Conservation (phyloP, 2,329 filamentous ascomycete genomes). For the Colletotrichum orchidophilum region DNA sequence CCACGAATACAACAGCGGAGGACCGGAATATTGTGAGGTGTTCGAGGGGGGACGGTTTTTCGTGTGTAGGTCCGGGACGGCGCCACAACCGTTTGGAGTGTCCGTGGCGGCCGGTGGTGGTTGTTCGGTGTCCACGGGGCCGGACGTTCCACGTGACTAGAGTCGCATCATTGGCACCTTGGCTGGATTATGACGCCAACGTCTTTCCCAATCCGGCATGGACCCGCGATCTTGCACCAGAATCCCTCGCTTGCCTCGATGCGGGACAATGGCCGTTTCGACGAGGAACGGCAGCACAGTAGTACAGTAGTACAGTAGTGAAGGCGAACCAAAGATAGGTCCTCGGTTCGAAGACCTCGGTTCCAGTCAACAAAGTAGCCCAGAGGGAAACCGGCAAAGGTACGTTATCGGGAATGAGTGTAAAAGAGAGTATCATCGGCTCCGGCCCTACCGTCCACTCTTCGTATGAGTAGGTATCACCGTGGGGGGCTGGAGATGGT, state of each 20-base stretch:
- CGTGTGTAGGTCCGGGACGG: slow-evolving; percentile 2
- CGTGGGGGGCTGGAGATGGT: background rate
- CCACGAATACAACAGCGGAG: background rate
- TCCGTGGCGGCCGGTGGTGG: slow-evolving; percentile 21
- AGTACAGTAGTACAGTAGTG: too few relatives aligned
- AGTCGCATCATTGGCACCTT: slow-evolving; percentile 23
- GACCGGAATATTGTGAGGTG: slow-evolving; percentile 14
- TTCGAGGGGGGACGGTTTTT: background rate
- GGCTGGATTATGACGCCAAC: slow-evolving; percentile 23
- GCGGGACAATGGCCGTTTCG: background rate
- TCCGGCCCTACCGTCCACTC: background rate
- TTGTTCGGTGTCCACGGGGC: slow-evolving; percentile 13
- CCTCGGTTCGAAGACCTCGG: background rate
- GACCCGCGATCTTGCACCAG: slow-evolving; percentile 7
- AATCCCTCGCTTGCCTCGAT: background rate
- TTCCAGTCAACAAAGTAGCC: background rate
- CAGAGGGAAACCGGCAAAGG: too few relatives aligned
- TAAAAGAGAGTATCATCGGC: background rate
- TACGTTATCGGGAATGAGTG: background rate
- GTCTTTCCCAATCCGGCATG: slow-evolving; percentile 12
- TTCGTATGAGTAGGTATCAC: background rate
- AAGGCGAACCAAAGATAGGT: background rate
- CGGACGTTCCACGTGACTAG: slow-evolving; percentile 22
- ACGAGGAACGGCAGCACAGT: background rate
- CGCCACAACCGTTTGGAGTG: slow-evolving; percentile 26